A percentile compares a stretch with the other conserved stretches of the same genome.
Conservation (phyloP, 2,329 filamentous ascomycete species). For the Chaetomiaceae sp. region DNA sequence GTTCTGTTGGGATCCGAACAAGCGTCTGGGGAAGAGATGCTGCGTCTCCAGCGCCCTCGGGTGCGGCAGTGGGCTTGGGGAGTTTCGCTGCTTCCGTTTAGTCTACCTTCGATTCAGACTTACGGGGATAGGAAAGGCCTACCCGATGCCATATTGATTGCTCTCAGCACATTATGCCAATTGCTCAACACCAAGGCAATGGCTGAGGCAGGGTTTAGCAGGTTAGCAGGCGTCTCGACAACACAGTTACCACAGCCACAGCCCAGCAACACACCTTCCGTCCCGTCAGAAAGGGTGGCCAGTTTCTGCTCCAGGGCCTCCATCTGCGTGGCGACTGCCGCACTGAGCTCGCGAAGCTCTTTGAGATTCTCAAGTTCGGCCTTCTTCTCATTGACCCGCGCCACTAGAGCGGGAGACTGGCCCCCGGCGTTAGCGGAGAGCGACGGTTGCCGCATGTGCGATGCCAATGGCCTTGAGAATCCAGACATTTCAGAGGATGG, state of each 20-base stretch:
- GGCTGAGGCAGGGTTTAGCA: slow-evolving; percentile 42
- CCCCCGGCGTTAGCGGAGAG: slow-evolving; percentile 45
- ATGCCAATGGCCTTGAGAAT: slow-evolving; percentile 55
- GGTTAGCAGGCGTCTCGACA: slow-evolving; percentile 9
- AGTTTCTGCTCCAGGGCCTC: slow-evolving; percentile 75
- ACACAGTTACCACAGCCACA: not conserved
- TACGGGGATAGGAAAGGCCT: slow-evolving; percentile 31
- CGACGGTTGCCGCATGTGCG: slow-evolving; percentile 63
- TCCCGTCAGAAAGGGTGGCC: slow-evolving; percentile 72
- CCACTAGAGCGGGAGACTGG: slow-evolving; percentile 66
- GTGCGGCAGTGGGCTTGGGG: slow-evolving; percentile 51
- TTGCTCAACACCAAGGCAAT: slow-evolving; percentile 82
- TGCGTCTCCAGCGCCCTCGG: slow-evolving; percentile 29
- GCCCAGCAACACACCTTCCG: slow-evolving; percentile 60
- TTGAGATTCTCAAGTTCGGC: slow-evolving; percentile 74
- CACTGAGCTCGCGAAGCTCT: slow-evolving; percentile 73
- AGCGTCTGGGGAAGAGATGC: slow-evolving; percentile 71
- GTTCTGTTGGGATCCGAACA: slow-evolving; percentile 79
- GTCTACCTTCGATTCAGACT: slow-evolving; percentile 5
- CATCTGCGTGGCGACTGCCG: slow-evolving; percentile 76
- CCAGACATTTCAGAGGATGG: slow-evolving; percentile 45
- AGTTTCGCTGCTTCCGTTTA: slow-evolving; percentile 56
- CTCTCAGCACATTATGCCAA: slow-evolving; percentile 81
- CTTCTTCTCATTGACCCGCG: slow-evolving; percentile 81
- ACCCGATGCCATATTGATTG: slow-evolving; percentile 85